These are phyloP conservation scores for Glutinoglossum americanum DNA, from an alignment of 495 filamentous ascomycete species.

Conservation along the genomic window DNA sequence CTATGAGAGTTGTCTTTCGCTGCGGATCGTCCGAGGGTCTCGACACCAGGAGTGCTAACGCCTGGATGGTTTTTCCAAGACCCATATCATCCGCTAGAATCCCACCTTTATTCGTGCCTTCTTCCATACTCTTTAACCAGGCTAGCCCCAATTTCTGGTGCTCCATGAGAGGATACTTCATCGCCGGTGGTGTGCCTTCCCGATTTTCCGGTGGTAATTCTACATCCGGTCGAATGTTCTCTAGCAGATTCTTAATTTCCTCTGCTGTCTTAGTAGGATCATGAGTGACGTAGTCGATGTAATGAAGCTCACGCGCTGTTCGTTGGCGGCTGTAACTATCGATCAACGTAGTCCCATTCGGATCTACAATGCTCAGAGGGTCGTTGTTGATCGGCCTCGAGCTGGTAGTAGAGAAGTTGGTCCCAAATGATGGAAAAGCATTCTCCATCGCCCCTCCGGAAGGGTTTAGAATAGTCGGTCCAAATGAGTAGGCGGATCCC, in stretches of 20 bases:
- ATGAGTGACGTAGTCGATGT: conserved; percentile 15
- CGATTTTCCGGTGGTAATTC: conserved; percentile 41
- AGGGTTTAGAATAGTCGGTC: background rate
- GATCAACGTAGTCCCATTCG: background rate
- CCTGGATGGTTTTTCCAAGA: conserved; percentile 83
- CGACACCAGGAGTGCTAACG: conserved; percentile 65
- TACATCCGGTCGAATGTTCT: conserved; percentile 53
- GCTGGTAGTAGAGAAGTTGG: background rate
- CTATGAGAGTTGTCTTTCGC: conserved; percentile 64
- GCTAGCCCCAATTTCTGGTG: conserved; percentile 69
- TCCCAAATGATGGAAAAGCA: background rate
- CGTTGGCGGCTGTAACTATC: background rate
- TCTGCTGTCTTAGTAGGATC: conserved; percentile 37
- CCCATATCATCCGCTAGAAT: conserved; percentile 91
- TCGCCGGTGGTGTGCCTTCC: conserved; percentile 50
- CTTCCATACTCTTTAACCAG: conserved; percentile 72
- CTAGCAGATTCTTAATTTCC: conserved; percentile 45
- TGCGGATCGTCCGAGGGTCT: conserved; percentile 37
- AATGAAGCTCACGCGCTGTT: conserved; percentile 2
- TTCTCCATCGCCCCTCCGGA: background rate
- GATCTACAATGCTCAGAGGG: background rate
- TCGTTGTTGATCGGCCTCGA: background rate
- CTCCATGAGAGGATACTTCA: conserved; percentile 49
- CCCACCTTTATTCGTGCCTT: conserved; percentile 54
- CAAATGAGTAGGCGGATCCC: background rate